Evolutionary conservation across 2,329 filamentous ascomycete species (phyloP).

Genomic region (Verticillium isaacii): DNA sequence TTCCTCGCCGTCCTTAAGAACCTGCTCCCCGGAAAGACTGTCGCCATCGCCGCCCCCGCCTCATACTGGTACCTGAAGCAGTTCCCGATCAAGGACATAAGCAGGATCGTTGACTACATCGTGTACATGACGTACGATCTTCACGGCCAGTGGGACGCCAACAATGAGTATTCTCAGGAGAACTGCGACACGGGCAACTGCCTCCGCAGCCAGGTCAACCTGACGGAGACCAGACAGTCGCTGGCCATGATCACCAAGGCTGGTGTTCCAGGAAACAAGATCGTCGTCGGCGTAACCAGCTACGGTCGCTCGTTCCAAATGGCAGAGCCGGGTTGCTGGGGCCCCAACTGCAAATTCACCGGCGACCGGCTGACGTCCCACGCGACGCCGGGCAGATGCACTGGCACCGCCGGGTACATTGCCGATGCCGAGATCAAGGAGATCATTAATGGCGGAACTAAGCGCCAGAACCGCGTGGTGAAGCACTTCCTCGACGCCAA

Average conservation of each 20-base stretch:
- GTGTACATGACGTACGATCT: constrained; percentile 24
- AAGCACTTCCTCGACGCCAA: neutral
- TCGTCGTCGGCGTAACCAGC: constrained; percentile 20
- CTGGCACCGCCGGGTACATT: constrained; percentile 26
- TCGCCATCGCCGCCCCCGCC: constrained; percentile 3
- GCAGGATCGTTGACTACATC: neutral
- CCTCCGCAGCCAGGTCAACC: constrained; percentile 28
- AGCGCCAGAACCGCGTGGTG: neutral
- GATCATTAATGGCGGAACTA: constrained; percentile 5
- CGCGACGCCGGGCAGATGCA: constrained; percentile 21
- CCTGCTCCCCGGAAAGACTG: neutral
- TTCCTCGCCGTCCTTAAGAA: constrained; percentile 5
- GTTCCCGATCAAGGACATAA: neutral
- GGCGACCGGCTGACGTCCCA: constrained; percentile 14
- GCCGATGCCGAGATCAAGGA: constrained; percentile 24
- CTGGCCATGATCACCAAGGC: neutral
- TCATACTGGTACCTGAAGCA: constrained; percentile 1
- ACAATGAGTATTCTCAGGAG: constrained; percentile 15
- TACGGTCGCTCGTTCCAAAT: constrained; percentile 24
- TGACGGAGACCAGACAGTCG: constrained; percentile 24
- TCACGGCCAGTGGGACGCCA: constrained; percentile 23
- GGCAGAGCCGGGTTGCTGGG: constrained; percentile 17
- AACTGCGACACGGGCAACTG: constrained; percentile 25
- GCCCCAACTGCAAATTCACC: constrained; percentile 18
- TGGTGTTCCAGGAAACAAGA: neutral